Evolutionary conservation across 352 stramenopile species (phyloP), one percentile per base, ranked within the genome.

Genomic region (Aphanomyces stellatus): DNA sequence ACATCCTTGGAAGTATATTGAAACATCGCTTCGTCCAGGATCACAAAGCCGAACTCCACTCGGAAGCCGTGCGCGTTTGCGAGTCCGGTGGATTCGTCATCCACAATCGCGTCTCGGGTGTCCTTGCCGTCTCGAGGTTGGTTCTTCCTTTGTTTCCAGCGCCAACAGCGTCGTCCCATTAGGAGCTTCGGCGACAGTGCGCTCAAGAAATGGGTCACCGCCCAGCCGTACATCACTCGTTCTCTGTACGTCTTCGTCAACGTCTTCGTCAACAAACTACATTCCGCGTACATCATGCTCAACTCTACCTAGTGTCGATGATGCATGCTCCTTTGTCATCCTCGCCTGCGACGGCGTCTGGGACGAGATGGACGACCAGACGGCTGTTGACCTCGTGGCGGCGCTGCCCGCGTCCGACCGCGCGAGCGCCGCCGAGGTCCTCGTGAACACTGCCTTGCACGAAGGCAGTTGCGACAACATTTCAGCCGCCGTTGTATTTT

Each of bases 261-360:
- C 22, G 41, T 65, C 10, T 2, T n/a, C n/a, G n/a, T n/a, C n/a
- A n/a, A n/a, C n/a, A n/a, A n/a, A n/a, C n/a, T n/a, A n/a, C n/a
- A n/a, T n/a, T n/a, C n/a, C n/a, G n/a, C n/a, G n/a, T n/a, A 70
- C 35, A 22, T 15, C 22, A 19, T 43, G 35, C 2, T 37, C 41
- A 13, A 19, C 53, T 8, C 6, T 37, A n/a, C 17, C 2, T 40
- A 91, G 84, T 25, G 57, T 92, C 5, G 71, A 75, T 13, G 28
- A 63, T 2, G 77, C 90, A 60, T 87, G 78, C 69, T 74, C 78
- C 3, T 88, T 93, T 51, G 49, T 91, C 11, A 74, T 93, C 22
- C 68, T 93, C 53, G 85, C 81, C 67, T 93, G 85, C 63, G 85
- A 93, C 62, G 85, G 85, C 24, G 65, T 93, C 0, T 93, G 85